These are phyloP conservation scores for Cercophora samala DNA, from an alignment of 495 filamentous ascomycete genomes.

Conservation along the genomic window DNA sequence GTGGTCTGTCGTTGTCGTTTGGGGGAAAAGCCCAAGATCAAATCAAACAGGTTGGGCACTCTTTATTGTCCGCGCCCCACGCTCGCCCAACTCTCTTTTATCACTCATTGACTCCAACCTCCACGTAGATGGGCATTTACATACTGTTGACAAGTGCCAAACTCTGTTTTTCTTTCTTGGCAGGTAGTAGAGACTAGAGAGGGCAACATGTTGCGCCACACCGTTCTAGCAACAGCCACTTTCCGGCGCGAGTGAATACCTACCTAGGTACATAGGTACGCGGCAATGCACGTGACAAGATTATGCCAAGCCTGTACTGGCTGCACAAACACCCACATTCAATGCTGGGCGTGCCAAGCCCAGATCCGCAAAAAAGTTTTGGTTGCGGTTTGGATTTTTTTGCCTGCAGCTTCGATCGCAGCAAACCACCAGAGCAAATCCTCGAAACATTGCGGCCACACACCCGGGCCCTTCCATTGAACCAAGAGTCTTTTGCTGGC, in stretches of 20 bases:
- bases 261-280: no score
- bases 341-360: conserved; percentile 13
- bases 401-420: conserved; percentile 14
- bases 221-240: no score
- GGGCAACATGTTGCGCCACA: no score
- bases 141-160: no score
- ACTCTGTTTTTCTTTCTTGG: no score
- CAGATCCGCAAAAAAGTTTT: conserved; percentile 22
- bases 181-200: no score
- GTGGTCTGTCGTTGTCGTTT: no score
- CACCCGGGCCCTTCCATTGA: background rate
- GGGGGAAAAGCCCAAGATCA: no score
- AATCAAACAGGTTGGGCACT: background rate
- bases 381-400: conserved; percentile 23
- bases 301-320: background rate
- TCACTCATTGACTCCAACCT: no score
- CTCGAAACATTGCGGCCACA: background rate
- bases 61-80: background rate
- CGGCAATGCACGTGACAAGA: conserved; percentile 8
- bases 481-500: background rate
- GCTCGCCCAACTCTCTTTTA: background rate
- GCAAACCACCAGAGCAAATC: conserved; percentile 3
- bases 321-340: background rate
- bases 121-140: no score
- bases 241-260: no score